Evolutionary conservation across 78 protist genomes (phyloP).

Genomic region (Dictyostelium discoideum): DNA sequence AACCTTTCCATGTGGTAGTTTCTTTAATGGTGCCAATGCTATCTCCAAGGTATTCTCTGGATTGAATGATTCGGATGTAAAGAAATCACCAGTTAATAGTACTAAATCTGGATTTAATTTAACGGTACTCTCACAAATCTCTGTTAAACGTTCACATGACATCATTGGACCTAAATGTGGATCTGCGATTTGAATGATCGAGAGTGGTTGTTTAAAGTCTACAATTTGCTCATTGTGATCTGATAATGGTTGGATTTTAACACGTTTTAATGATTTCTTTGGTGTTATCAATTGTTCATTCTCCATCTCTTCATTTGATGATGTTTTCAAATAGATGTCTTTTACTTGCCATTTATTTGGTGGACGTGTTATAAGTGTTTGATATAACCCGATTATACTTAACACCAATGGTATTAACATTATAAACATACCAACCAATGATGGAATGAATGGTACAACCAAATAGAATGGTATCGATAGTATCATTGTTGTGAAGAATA

Average conservation of each 20-base stretch:
- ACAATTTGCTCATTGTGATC: not conserved
- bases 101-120: conserved; percentile 84
- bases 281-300: conserved; percentile 54
- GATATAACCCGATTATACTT: not conserved
- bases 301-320: not conserved
- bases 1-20: conserved; percentile 61
- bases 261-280: not conserved
- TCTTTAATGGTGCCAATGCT: conserved; percentile 72
- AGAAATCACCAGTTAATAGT: conserved; percentile 84
- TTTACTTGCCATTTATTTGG: conserved; percentile 67
- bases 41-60: conserved; percentile 30
- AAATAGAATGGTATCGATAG: conserved; percentile 41
- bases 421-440: not conserved
- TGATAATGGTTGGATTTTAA: not conserved
- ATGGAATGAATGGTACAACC: not conserved
- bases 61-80: conserved; percentile 59
- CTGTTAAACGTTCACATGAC: conserved; percentile 73
- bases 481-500: conserved; percentile 37
- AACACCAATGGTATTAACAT: not conserved
- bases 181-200: conserved; percentile 84
- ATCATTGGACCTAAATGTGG: conserved; percentile 88
- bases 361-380: conserved; percentile 16
- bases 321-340: not conserved
- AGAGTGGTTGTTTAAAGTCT: conserved; percentile 66
- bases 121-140: conserved; percentile 80